Conservation (phyloP, 106 monocot species). For the Acanthochlamys bracteata region DNA sequence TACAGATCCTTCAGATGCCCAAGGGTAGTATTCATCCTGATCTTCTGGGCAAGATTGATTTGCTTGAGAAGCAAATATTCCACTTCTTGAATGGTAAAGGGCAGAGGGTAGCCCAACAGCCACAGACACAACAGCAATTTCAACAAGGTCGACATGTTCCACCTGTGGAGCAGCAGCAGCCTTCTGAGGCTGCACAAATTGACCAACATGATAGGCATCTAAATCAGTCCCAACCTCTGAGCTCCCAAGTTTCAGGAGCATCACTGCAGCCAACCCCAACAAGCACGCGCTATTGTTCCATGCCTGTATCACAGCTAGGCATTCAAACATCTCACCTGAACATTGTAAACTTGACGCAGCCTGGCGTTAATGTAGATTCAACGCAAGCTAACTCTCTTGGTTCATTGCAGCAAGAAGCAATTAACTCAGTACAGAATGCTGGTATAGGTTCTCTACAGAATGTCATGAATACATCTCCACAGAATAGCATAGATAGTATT, state of each 20-base stretch:
- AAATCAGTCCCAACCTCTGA: conserved; percentile 51
- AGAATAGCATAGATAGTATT: conserved; percentile 29
- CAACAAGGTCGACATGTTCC: conserved; percentile 34
- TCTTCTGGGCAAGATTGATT: conserved; percentile 17
- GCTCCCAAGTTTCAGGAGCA: conserved; percentile 32
- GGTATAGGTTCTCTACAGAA: conserved; percentile 39
- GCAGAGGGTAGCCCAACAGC: conserved; percentile 7
- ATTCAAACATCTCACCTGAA: conserved; percentile 31
- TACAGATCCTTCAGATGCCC: conserved; percentile 19
- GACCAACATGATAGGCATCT: conserved; percentile 54
- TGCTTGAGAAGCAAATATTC: conserved; percentile 48
- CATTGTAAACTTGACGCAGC: conserved; percentile 25
- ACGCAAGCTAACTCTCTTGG: conserved; percentile 26
- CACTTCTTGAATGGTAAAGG: conserved; percentile 31
- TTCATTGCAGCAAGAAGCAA: conserved; percentile 47
- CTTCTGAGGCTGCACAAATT: conserved; percentile 42
- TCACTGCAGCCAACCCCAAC: conserved; percentile 11
- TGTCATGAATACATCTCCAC: conserved; percentile 32
- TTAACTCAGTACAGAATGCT: conserved; percentile 41
- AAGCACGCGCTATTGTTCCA: conserved; percentile 20
- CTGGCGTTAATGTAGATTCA: conserved; percentile 32
- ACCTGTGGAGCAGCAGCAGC: conserved; percentile 30
- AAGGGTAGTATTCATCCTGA: conserved; percentile 20
- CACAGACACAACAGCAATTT: conserved; percentile 36
- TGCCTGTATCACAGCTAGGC: conserved; percentile 33